phyloP scores from a whole-genome alignment of 2,329 filamentous ascomycete species.

The Cladosporium sp. region DNA sequence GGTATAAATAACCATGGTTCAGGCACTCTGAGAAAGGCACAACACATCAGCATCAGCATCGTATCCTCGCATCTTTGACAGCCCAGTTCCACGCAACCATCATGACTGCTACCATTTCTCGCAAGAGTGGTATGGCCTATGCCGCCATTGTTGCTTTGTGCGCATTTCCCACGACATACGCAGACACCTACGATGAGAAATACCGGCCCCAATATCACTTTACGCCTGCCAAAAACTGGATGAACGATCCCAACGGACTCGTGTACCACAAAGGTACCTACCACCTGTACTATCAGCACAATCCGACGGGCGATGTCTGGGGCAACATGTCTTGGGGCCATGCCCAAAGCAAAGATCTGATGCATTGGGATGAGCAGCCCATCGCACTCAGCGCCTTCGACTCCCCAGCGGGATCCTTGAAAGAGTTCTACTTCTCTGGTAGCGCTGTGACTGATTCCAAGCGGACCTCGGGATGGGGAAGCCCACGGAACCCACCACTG shows the following conservation, averaged over 20 bases:
- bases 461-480: conserved; percentile 2
- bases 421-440: background rate
- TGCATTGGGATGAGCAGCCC: conserved; percentile 2
- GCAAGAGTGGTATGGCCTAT: background rate
- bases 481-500: background rate
- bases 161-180: background rate
- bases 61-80: background rate
- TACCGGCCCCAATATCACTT: background rate
- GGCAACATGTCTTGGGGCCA: conserved; percentile 35
- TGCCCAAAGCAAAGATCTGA: conserved; percentile 31
- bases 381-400: conserved; percentile 1
- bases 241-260: conserved; percentile 34
- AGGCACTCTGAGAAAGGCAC: background rate
- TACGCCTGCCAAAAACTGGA: conserved; percentile 16
- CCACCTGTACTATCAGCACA: conserved; percentile 34
- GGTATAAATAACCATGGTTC: background rate
- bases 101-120: background rate
- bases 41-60: background rate
- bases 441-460: conserved; percentile 7
- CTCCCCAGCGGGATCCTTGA: background rate
- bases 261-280: conserved; percentile 28
- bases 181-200: background rate
- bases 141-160: background rate
- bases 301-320: conserved; percentile 29
- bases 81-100: background rate